Evolutionary conservation across 2,329 filamentous ascomycete species (phyloP).

Genomic region (Aspergillus brasiliensis): DNA sequence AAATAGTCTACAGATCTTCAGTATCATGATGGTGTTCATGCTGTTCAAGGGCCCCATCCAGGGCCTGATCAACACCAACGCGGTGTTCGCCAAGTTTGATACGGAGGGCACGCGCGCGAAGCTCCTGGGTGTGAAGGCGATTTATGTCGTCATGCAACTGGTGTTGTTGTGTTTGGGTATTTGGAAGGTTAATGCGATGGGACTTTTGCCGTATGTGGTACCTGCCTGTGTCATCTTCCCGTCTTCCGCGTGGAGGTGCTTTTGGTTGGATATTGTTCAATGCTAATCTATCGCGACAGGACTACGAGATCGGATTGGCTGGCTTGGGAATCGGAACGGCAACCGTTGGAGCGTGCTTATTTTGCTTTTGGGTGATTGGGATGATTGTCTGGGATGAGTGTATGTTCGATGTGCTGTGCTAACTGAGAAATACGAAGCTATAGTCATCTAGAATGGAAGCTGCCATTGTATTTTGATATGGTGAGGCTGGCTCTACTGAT

Average conservation of each 20-base stretch:
- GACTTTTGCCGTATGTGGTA: slow-evolving; percentile 76
- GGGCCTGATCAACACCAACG: slow-evolving; percentile 78
- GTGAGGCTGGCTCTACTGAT: neutral
- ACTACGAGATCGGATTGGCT: slow-evolving; percentile 97
- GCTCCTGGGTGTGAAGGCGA: slow-evolving; percentile 79
- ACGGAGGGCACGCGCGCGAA: slow-evolving; percentile 73
- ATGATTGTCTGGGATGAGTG: too few species aligned
- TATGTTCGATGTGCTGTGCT: neutral
- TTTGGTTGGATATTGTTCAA: neutral
- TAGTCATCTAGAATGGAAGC: neutral
- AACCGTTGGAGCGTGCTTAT: slow-evolving; percentile 67
- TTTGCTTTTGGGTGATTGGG: slow-evolving; percentile 53
- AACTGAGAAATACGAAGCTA: neutral
- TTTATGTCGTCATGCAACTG: slow-evolving; percentile 86
- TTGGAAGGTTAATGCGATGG: slow-evolving; percentile 98
- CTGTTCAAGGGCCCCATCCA: slow-evolving; percentile 95
- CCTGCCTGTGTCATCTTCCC: neutral
- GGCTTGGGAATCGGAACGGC: slow-evolving; percentile 83
- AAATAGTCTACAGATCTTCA: slow-evolving; percentile 97
- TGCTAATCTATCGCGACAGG: slow-evolving; percentile 47
- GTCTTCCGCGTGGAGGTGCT: neutral
- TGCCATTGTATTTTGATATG: neutral
- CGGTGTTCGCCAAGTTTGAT: slow-evolving; percentile 89
- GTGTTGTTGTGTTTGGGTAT: slow-evolving; percentile 80
- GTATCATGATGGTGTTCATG: slow-evolving; percentile 99